Evolutionary conservation across 140 eudicot genomes (phyloP).

Genomic region (Ambrosia hybrid): DNA sequence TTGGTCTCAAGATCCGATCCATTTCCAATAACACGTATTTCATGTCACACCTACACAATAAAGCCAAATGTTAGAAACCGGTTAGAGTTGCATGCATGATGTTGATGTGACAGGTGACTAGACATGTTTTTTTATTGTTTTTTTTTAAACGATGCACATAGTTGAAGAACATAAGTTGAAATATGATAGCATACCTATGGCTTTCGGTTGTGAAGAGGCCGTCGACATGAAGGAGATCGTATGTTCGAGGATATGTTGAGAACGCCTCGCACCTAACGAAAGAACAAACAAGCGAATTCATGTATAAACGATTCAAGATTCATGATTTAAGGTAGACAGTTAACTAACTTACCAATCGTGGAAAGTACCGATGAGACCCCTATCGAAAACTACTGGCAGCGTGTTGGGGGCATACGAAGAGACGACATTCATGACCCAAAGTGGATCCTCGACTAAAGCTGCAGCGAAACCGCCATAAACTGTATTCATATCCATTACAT

Average conservation of each 20-base stretch:
- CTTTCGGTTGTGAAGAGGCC: conserved; percentile 95
- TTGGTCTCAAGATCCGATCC: conserved; percentile 72
- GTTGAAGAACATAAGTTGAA: background rate
- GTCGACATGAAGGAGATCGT: conserved; percentile 86
- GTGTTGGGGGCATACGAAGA: conserved; percentile 84
- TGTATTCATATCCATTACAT: conserved; percentile 96
- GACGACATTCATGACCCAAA: conserved; percentile 98
- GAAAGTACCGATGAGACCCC: conserved; percentile 88
- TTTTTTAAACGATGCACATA: too few species aligned
- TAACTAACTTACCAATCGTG: conserved; percentile 79
- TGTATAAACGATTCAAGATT: background rate
- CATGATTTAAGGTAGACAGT: background rate
- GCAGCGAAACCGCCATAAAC: conserved; percentile 90
- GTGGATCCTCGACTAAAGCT: conserved; percentile 63
- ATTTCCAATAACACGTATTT: conserved; percentile 66
- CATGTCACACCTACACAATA: conserved; percentile 62
- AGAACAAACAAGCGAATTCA: conserved; percentile 12
- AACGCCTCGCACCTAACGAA: conserved; percentile 90
- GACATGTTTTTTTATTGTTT: background rate
- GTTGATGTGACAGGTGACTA: background rate
- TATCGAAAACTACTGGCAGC: conserved; percentile 77
- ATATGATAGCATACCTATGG: conserved; percentile 56
- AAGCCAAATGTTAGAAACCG: background rate
- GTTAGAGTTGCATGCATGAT: background rate
- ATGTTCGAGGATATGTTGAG: conserved; percentile 95